Evolutionary conservation across 441 rosid genomes (phyloP), one percentile per base, ranked within the genome.

Genomic region (Omphalea diandra): DNA sequence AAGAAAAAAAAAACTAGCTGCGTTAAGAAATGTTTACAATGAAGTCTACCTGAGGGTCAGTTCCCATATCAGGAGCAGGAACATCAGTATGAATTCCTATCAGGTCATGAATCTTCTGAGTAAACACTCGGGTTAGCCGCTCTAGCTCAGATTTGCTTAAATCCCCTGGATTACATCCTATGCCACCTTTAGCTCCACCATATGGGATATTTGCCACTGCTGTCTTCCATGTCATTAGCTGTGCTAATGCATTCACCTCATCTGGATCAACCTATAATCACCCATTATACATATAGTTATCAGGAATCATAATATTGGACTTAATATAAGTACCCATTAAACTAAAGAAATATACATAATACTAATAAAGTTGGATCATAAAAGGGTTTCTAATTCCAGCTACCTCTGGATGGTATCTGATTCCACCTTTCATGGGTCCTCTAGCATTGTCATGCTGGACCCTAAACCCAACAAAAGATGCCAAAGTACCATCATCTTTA

Each of bases 51-150:
- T 90, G 99, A 14, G 98, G 89, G 78, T 90, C 92, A 22, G 99
- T 96, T 36, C 99, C 98, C 98, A 96, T 96, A 69, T 96, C 97
- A 15, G 99, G 99, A 61, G 99, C 99, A 44, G 99, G 99, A 57
- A 96, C 98, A 80, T 96, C 99, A 7, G 90, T 84, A 49, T 93
- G 99, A 44, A 85, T 80, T 64, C 99, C 99, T 11, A 96, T 89
- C 56, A 96, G 91, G 77, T 93, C 99, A 69, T 96, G 99, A 68
- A 96, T 96, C 87, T 96, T 96, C 73, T 96, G 99, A 1, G 98
- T 93, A 80, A 96, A 96, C 62, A 96, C 98, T 55, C 99, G 87
- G 65, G 98, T 96, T 1, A 96, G 91, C 24, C 99, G 84, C 80
- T 96, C 99, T 38, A 88, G 77, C 82, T 96, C 99, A 35, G 95